phyloP scores from a whole-genome alignment of 352 stramenopile genomes.

The Globisporangium iwayamae region DNA sequence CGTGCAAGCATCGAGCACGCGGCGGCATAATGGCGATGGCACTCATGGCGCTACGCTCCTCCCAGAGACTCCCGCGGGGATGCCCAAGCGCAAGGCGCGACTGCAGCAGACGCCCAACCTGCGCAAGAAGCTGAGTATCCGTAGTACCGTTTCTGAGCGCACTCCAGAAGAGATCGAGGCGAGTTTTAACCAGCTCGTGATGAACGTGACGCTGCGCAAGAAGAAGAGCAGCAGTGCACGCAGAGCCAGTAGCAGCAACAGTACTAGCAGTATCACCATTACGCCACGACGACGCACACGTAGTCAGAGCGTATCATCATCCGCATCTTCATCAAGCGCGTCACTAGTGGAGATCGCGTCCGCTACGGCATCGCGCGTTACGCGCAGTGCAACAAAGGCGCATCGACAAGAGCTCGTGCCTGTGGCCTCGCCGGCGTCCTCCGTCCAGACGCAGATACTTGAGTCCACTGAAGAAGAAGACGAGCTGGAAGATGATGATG shows the following conservation, averaged over 20 bases:
- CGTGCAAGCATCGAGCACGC: neutral
- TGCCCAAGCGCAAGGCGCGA: slow-evolving; percentile 7
- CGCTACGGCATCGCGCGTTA: neutral
- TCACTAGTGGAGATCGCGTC: neutral
- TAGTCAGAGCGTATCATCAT: neutral
- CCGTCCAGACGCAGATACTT: neutral
- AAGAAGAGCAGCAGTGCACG: neutral
- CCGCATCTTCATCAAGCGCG: neutral
- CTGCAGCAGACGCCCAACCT: slow-evolving; percentile 15
- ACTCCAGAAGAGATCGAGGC: slow-evolving; percentile 14
- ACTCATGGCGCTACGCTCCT: neutral
- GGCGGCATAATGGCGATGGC: neutral
- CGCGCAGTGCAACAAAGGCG: slow-evolving; percentile 1
- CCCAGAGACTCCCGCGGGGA: slow-evolving; percentile 6
- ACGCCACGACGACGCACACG: neutral
- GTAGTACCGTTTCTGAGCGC: neutral
- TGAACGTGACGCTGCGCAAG: neutral
- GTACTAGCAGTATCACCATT: neutral
- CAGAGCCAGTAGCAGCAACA: neutral
- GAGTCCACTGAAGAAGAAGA: slow-evolving; percentile 10
- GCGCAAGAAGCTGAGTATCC: neutral
- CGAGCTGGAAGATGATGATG: neutral
- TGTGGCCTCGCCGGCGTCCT: neutral
- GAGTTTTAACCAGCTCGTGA: slow-evolving; percentile 14
- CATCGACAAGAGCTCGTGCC: neutral